A percentile compares a stretch with the other conserved stretches of the same genome.
phyloP scores from a whole-genome alignment of 306 rosid genomes.

The Rubus parviflorus region DNA sequence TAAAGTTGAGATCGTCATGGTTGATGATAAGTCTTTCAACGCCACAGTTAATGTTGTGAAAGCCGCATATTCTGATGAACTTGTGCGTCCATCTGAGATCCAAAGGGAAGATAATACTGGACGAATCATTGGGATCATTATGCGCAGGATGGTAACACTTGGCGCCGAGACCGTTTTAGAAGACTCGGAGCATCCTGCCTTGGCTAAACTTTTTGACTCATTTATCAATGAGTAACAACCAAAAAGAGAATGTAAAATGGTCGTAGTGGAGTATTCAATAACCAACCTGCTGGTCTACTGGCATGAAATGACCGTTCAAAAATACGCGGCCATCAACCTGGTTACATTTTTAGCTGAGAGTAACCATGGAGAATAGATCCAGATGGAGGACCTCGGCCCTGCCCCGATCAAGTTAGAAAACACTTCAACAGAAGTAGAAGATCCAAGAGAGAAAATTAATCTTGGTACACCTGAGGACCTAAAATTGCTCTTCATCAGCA shows the following conservation, averaged over 20 bases:
- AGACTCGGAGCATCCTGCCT: neutral
- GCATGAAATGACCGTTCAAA: neutral
- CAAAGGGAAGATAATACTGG: neutral
- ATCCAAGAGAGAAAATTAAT: neutral
- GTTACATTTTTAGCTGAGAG: neutral
- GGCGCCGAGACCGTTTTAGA: neutral
- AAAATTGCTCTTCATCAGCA: neutral
- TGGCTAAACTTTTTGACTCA: neutral
- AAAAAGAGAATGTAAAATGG: neutral
- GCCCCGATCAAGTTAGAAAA: neutral
- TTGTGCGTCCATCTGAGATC: neutral
- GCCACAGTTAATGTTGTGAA: neutral
- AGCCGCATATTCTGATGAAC: neutral
- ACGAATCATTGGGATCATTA: neutral
- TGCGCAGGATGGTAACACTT: neutral
- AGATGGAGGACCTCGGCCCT: neutral
- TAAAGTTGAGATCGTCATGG: neutral
- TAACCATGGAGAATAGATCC: neutral
- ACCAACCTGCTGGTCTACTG: too few species aligned
- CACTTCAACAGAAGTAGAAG: neutral
- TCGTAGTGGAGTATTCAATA: neutral
- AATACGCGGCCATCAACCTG: neutral
- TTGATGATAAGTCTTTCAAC: neutral
- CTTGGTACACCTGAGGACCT: neutral
- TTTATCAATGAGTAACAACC: neutral